phyloP scores from a whole-genome alignment of 768 basidiomycete genomes.

The Tylopilus plumbeoviolaceoides region DNA sequence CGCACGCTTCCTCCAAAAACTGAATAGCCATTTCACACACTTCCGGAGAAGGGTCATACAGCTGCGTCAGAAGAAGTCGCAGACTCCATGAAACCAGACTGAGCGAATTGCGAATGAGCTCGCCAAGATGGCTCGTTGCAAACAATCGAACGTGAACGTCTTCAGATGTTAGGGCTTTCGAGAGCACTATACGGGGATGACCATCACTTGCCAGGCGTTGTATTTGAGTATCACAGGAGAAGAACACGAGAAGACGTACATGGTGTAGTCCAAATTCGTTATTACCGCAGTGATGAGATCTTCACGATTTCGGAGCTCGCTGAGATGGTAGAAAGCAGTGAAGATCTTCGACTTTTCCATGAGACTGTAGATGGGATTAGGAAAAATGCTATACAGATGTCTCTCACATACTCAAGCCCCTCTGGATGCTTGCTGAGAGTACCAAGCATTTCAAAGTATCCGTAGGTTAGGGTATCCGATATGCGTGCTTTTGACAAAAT shows the following conservation, averaged over 20 bases:
- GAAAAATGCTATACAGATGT: not conserved
- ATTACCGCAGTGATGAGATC: constrained; percentile 90
- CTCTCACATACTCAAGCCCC: constrained; percentile 72
- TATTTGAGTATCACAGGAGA: constrained; percentile 1
- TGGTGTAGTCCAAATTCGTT: constrained; percentile 86
- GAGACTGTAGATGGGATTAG: constrained; percentile 44
- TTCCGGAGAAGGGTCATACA: constrained; percentile 89
- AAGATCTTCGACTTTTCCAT: constrained; percentile 91
- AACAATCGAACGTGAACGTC: constrained; percentile 87
- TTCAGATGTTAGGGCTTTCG: constrained; percentile 91
- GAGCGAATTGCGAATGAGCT: constrained; percentile 61
- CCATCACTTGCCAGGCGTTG: constrained; percentile 64
- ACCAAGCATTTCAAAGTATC: constrained; percentile 95
- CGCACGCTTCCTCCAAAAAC: constrained; percentile 87
- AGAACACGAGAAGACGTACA: constrained; percentile 44
- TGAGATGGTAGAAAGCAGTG: constrained; percentile 93
- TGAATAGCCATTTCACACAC: constrained; percentile 89
- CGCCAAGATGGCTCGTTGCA: constrained; percentile 83
- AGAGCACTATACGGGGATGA: constrained; percentile 88
- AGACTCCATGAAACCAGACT: constrained; percentile 84
- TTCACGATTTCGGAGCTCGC: constrained; percentile 85
- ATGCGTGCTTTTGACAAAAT: constrained; percentile 83
- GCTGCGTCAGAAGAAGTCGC: constrained; percentile 86
- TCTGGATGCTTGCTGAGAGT: constrained; percentile 83
- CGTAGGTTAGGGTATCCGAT: constrained; percentile 78